phyloP scores from a whole-genome alignment of 1,284 basidiomycete genomes.

The Uromyces viciae-fabae region DNA sequence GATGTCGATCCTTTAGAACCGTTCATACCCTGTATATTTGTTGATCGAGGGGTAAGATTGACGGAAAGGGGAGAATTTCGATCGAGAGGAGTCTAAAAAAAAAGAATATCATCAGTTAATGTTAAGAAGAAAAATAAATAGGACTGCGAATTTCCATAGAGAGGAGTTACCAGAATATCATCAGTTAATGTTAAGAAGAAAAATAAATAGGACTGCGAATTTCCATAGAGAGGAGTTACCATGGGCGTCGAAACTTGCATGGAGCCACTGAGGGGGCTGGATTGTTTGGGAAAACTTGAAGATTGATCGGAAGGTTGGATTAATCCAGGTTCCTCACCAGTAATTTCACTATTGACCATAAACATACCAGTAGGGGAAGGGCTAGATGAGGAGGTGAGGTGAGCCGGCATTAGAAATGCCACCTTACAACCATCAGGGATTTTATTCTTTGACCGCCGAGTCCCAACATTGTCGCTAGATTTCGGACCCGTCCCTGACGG shows the following conservation, averaged over 20 bases:
- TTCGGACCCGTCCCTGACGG: neutral
- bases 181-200: neutral
- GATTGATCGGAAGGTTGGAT: neutral
- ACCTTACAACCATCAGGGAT: slow-evolving; percentile 38
- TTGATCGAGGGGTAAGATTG: slow-evolving; percentile 21
- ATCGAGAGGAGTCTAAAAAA: slow-evolving; percentile 30
- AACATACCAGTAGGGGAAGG: slow-evolving; percentile 27
- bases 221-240: slow-evolving; percentile 14
- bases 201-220: neutral
- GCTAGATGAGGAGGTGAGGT: slow-evolving; percentile 2
- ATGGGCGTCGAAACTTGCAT: slow-evolving; percentile 14
- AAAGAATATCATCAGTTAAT: neutral
- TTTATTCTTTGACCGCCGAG: slow-evolving; percentile 26
- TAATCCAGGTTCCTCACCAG: slow-evolving; percentile 3
- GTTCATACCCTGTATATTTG: slow-evolving; percentile 16
- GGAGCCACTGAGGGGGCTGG: slow-evolving; percentile 12
- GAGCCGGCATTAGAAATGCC: slow-evolving; percentile 31
- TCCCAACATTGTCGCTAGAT: neutral
- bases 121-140: neutral
- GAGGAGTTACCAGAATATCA: neutral
- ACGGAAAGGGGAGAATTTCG: slow-evolving; percentile 1
- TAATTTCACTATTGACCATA: slow-evolving; percentile 44
- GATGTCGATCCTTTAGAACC: slow-evolving; percentile 38
- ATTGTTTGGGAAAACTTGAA: neutral
- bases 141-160: neutral